Evolutionary conservation across 2,329 filamentous ascomycete species (phyloP), one percentile per base, ranked within the genome.

Genomic region (Capronia americana): DNA sequence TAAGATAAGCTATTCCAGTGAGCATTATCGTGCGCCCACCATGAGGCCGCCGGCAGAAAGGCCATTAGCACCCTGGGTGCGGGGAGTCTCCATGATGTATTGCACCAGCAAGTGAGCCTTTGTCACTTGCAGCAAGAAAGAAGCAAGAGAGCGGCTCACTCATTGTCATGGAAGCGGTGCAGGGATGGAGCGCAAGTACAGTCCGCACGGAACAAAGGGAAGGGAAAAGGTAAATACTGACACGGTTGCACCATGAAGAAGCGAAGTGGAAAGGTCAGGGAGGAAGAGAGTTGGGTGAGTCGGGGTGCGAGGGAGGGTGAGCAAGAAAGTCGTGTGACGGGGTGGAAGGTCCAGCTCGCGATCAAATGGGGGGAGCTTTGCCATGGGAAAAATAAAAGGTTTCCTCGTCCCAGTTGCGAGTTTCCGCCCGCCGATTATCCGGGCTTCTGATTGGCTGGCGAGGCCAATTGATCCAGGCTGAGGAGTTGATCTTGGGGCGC

Each of bases 371-470:
- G 48, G 48, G 6, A 44, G 38, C 14, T 44, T n/a, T n/a, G 38
- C 38, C 6, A 7, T 44, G 38, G 38, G 38, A 44, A 44, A 44
- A 44, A 44, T 44, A n/a, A 44, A 44, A n/a, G 17, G 38, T 44
- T n/a, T 6, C 32, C 8, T 34, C n/a, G 30, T 32, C 30, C 30
- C 12, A 14, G 38, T 17, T 44, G 38, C 17, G 38, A 44, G 38
- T n/a, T 59, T 59, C 57, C 57, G 57, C 57, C 30, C 38, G 57
- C 48, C 5, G 48, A 38, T 38, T 24, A 57, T 48, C 7, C 17
- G 11, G 3, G 24, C 10, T 14, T 34, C 23, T 70, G 66, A 70
- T 70, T 70, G 68, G 70, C 58, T 66, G 46, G 38, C 59, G 48
- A 41, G 60, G 58, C 57, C 61, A 57, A 57, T 30, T 55, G 53